These are phyloP conservation scores for Melaleuca alternifolia DNA, from an alignment of 345 rosid species.

Conservation along the genomic window DNA sequence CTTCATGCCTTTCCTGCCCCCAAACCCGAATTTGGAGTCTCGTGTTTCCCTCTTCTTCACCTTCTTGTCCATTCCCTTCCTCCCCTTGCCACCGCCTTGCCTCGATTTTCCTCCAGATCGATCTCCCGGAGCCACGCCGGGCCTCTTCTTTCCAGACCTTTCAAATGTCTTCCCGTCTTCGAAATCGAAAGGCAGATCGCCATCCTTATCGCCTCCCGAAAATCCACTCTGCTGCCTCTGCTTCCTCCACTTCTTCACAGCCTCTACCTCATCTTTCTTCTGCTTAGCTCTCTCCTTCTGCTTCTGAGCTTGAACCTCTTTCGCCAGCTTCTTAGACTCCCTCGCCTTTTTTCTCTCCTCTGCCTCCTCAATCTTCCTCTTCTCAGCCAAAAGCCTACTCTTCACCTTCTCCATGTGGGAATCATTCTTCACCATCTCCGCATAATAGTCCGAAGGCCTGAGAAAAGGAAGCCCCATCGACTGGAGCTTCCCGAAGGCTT, in stretches of 20 bases:
- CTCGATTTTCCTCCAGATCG: background rate
- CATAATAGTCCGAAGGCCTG: conserved; percentile 76
- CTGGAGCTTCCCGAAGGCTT: conserved; percentile 55
- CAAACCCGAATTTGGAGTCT: conserved; percentile 12
- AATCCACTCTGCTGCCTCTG: conserved; percentile 83
- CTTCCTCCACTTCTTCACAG: conserved; percentile 84
- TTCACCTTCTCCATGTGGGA: conserved; percentile 79
- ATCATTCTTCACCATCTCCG: conserved; percentile 82
- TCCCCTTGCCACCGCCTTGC: background rate
- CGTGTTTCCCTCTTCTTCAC: conserved; percentile 1
- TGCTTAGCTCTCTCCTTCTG: conserved; percentile 63
- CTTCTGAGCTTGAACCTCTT: conserved; percentile 79
- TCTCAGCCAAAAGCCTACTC: conserved; percentile 56
- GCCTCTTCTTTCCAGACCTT: conserved; percentile 57
- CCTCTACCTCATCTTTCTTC: conserved; percentile 62
- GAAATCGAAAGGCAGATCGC: conserved; percentile 48
- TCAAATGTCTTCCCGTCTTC: conserved; percentile 47
- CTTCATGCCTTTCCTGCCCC: conserved; percentile 13
- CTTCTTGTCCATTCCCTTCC: conserved; percentile 2
- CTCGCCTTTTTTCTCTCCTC: conserved; percentile 89
- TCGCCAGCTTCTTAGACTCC: conserved; percentile 64
- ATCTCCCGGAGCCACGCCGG: conserved; percentile 23
- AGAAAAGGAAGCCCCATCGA: conserved; percentile 55
- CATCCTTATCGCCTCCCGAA: conserved; percentile 34
- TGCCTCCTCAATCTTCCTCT: conserved; percentile 64